phyloP scores from a whole-genome alignment of 2,329 filamentous ascomycete species.

The Fusarium sp. region DNA sequence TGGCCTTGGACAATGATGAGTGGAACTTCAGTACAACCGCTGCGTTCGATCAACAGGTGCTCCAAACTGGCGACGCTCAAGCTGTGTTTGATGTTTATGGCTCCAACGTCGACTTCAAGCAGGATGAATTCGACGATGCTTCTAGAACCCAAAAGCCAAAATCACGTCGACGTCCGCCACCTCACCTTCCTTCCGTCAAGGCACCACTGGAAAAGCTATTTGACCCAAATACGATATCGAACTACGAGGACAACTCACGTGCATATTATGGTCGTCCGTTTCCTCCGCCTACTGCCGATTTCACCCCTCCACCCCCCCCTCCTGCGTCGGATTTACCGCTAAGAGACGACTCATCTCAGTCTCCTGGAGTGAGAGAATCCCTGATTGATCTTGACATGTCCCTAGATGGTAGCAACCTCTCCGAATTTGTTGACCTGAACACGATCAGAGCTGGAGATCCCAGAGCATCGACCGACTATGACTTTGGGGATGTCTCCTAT shows the following conservation, averaged over 20 bases:
- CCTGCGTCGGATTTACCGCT: slow-evolving; percentile 63
- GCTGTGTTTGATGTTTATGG: slow-evolving; percentile 71
- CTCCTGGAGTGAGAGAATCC: slow-evolving; percentile 65
- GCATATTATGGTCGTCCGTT: slow-evolving; percentile 65
- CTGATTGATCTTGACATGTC: slow-evolving; percentile 73
- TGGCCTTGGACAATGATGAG: slow-evolving; percentile 64
- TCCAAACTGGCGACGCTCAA: slow-evolving; percentile 63
- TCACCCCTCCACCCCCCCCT: slow-evolving; percentile 54
- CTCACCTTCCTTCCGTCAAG: slow-evolving; percentile 65
- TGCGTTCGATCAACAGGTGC: slow-evolving; percentile 69
- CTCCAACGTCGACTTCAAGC: slow-evolving; percentile 63
- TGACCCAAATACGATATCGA: slow-evolving; percentile 72
- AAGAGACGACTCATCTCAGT: slow-evolving; percentile 63
- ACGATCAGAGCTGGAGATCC: slow-evolving; percentile 65
- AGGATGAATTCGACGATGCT: slow-evolving; percentile 58
- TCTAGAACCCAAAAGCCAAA: slow-evolving; percentile 64
- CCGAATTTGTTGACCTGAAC: slow-evolving; percentile 68
- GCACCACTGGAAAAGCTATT: slow-evolving; percentile 72
- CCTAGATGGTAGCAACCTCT: slow-evolving; percentile 63
- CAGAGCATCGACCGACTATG: slow-evolving; percentile 60
- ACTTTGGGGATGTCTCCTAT: slow-evolving; percentile 55
- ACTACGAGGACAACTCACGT: slow-evolving; percentile 71
- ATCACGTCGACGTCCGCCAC: slow-evolving; percentile 65
- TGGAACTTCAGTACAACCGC: slow-evolving; percentile 76
- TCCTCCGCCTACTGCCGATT: slow-evolving; percentile 55